Evolutionary conservation across 73 alveolate species (phyloP), one percentile per base, ranked within the genome.

Genomic region (Stentor roeselii): DNA sequence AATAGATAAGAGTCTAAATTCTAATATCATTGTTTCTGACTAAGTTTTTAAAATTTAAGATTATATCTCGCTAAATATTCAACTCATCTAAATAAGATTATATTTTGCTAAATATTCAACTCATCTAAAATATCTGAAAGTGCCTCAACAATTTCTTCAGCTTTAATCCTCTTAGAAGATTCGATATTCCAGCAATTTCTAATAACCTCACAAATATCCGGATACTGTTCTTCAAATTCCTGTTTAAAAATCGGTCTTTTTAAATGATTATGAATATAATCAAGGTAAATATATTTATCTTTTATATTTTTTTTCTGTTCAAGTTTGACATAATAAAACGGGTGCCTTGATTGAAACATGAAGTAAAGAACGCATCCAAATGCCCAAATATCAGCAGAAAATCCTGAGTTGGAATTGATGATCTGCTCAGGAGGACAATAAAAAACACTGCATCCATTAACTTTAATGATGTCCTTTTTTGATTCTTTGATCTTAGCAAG

Each of bases 381-480:
- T 50, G 67, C 67, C 67, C 67, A 50, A 50, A 50, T 21, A 50
- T 50, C 67, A 11, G 67, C 67, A 50, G 67, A 50, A 50, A 50
- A 50, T 11, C 67, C 21, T 6, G 21, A 11, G 30, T 50, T 50
- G 30, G 6, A 21, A 11, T 21, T 21, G 21, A 21, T 11, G 21
- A 50, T 21, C 67, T 50, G 67, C 67, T 50, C 67, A 50, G 6
- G 21, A 6, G 67, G 67, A 21, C 67, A 11, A 50, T 50, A 50
- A 50, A 50, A 50, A 50, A 50, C 30, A 50, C 67, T 50, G 67
- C 67, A 50, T 50, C 67, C 67, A 11, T 50, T 50, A 50, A 21
- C 21, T 50, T 50, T 50, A 6, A 50, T 50, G n/a, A n/a, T n/a
- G 21, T 50, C 67, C 67, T 50, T 21, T 11, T 50, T 50, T 21